These are phyloP conservation scores for Lignosus rhinocerotis DNA, from an alignment of 1,284 basidiomycete genomes.

Conservation along the genomic window DNA sequence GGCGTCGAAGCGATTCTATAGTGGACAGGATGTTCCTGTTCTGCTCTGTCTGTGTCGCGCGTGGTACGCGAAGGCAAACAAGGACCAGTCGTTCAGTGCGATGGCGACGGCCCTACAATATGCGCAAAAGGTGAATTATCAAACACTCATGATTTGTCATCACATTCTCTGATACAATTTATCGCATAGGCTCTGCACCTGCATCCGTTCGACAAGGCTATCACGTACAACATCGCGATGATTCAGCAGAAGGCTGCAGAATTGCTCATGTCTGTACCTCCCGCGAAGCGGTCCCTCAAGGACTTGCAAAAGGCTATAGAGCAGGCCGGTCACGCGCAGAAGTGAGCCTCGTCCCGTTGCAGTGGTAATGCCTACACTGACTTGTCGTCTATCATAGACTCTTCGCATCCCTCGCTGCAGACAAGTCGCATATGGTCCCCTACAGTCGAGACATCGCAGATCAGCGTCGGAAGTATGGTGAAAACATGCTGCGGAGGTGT, in stretches of 20 bases:
- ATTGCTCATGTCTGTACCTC: constrained; percentile 73
- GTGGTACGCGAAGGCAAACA: constrained; percentile 90
- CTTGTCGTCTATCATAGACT: constrained; percentile 46
- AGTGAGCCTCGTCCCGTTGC: constrained; percentile 46
- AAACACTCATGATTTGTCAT: background rate
- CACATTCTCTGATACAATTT: background rate
- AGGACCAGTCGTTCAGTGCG: constrained; percentile 77
- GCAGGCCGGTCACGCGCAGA: constrained; percentile 86
- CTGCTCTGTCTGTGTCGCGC: constrained; percentile 85
- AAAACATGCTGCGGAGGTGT: constrained; percentile 76
- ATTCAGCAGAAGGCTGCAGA: constrained; percentile 94
- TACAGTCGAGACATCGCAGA: constrained; percentile 87
- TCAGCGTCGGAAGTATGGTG: constrained; percentile 85
- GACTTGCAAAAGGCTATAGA: constrained; percentile 79
- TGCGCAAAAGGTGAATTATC: constrained; percentile 63
- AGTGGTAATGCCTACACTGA: background rate
- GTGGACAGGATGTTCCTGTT: constrained; percentile 68
- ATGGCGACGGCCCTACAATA: constrained; percentile 82
- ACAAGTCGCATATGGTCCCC: constrained; percentile 70
- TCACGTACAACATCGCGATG: constrained; percentile 93
- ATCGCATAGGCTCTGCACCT: constrained; percentile 70
- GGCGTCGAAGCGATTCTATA: constrained; percentile 74
- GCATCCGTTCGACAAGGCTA: constrained; percentile 84
- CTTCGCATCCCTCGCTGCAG: constrained; percentile 80
- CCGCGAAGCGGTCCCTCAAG: constrained; percentile 75